Evolutionary conservation across 2,329 filamentous ascomycete genomes (phyloP), one percentile per base, ranked within the genome.

Genomic region (Trichoderma cornu-damae): DNA sequence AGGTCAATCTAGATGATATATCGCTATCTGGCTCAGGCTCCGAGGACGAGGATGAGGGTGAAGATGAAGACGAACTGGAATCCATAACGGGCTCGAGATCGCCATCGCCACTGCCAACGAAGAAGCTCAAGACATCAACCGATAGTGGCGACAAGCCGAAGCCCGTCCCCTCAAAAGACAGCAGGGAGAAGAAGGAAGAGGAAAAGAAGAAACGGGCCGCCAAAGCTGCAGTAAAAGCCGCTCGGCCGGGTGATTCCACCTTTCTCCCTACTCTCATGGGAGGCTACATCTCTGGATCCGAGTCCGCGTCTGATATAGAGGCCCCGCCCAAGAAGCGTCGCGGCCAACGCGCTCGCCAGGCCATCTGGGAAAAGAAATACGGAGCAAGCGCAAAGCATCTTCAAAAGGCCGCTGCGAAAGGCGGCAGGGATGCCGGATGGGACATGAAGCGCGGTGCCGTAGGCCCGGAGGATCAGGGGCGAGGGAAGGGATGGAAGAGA

Each of bases 291-390:
- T 90, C 88, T 2, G 88, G 87, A 46, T 89, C 86, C 7, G 88
- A 89, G 63, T 83, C 80, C 0, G 82, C 81, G 6, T 88, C 86
- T 0, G 86, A 88, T 61, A 75, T 89, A 20, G 88, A 90, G 52
- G 70, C 78, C 2, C 81, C 80, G 5, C 77, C 76, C 1, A 72
- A 78, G 0, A 55, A 55, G n/a, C 92, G 93, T 65, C 79, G 88
- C 20, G 89, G 89, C 3, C 89, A 95, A 72, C 81, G 85, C 42
- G 88, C 87, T n/a, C 82, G 89, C 7, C 87, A 89, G 67, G 82
- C 85, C 22, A 87, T 94, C 59, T 88, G 85, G 77, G 89, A 93
- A 74, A 86, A 89, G 74, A 93, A 92, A 68, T 93, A 80, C 69
- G 88, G 88, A 49, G 77, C 79, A 12, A 79, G 81, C 61, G 90